Evolutionary conservation across 2,329 filamentous ascomycete genomes (phyloP), one percentile per base, ranked within the genome.

Genomic region (Venturia pyrina): DNA sequence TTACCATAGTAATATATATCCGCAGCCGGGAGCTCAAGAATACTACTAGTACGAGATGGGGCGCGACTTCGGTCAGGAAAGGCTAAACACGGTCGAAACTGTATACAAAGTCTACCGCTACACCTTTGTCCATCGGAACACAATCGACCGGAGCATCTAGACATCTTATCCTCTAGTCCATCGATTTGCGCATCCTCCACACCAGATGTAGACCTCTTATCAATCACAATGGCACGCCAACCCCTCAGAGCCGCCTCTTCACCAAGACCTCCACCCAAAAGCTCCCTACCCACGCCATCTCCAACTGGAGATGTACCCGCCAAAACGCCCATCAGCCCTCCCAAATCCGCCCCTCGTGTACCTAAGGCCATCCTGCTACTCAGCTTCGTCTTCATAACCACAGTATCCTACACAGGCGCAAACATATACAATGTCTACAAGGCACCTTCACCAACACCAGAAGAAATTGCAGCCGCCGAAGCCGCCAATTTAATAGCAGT

Each of bases 381-480:
- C 56, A 76, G 75, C 43, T 77, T 76, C 53, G 75, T 71, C 4
- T 69, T 79, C 50, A 78, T 76, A 40, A 72, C 78, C 68, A 81
- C 81, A 67, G 71, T 70, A 46, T 69, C 73, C 8, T 72, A 74
- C 66, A 70, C 80, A 24, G 75, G 73, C 68, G 65, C 77, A 70
- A 69, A 71, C 71, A 69, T 73, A 67, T 63, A 44, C 34, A 65
- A 65, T 17, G 21, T 48, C 48, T 50, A 41, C 53, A 44, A 24
- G 24, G 28, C 57, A n/a, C 63, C 40, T 40, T 21, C 44, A 41
- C 40, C 63, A 24, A 53, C 48, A 21, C 17, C 62, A 41, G 48
- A 59, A 65, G 63, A 37, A 63, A 71, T 57, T 66, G 70, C 19
- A 70, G 70, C 66, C 43, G 64, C n/a, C 53, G 53, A 59, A 37